phyloP scores from a whole-genome alignment of 192 early-diverging fungal species.

The Backusella mclennaniae region DNA sequence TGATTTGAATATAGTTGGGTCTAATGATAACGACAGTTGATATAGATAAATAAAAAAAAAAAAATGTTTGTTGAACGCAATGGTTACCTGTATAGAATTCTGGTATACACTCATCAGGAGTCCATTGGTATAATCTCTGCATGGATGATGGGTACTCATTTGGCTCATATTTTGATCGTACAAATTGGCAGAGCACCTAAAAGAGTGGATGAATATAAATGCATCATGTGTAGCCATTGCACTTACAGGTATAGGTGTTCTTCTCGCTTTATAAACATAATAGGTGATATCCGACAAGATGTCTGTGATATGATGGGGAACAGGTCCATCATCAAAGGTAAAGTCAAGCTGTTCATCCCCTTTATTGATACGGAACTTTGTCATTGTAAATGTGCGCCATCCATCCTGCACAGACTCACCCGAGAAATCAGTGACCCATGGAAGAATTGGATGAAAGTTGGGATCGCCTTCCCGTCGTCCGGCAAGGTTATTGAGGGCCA shows the following conservation, averaged over 20 bases:
- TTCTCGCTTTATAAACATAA: slow-evolving; percentile 65
- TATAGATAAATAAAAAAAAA: background rate
- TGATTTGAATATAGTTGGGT: slow-evolving; percentile 61
- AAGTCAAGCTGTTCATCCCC: slow-evolving; percentile 70
- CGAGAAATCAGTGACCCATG: slow-evolving; percentile 71
- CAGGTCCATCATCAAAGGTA: slow-evolving; percentile 62
- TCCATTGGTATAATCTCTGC: slow-evolving; percentile 64
- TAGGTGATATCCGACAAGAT: slow-evolving; percentile 70
- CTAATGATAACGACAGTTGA: slow-evolving; percentile 12
- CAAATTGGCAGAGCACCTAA: slow-evolving; percentile 61
- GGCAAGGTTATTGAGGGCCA: slow-evolving; percentile 85
- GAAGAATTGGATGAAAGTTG: slow-evolving; percentile 67
- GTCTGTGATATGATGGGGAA: slow-evolving; percentile 70
- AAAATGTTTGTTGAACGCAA: too few relatives aligned
- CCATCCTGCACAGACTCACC: slow-evolving; percentile 42
- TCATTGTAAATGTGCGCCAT: slow-evolving; percentile 62
- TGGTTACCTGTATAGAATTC: slow-evolving; percentile 59
- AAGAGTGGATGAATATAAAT: background rate
- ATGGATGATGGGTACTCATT: slow-evolving; percentile 67
- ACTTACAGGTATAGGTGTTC: slow-evolving; percentile 55
- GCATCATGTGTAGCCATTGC: too few relatives aligned
- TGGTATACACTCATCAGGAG: slow-evolving; percentile 73
- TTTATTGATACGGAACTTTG: slow-evolving; percentile 69
- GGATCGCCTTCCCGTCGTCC: slow-evolving; percentile 65
- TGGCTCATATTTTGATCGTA: slow-evolving; percentile 65